Evolutionary conservation across 306 rosid genomes (phyloP).

Genomic region (Vigna hirtella): DNA sequence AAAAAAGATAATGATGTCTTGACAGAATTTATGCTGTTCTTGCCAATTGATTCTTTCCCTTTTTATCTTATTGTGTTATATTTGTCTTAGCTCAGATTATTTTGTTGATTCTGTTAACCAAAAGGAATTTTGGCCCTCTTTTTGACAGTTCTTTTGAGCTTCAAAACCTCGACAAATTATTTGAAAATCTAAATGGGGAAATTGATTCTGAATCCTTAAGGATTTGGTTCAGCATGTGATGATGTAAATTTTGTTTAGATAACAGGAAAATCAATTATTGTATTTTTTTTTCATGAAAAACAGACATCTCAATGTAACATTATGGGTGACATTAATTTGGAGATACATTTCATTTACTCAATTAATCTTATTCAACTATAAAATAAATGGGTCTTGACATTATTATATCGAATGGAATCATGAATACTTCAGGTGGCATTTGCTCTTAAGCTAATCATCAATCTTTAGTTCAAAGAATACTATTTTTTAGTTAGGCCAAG

Average conservation of each 20-base stretch:
- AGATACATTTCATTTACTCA: background rate
- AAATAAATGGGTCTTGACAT: background rate
- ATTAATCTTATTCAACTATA: background rate
- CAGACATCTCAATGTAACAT: background rate
- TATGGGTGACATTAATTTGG: background rate
- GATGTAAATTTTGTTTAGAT: background rate
- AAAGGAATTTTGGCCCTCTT: background rate
- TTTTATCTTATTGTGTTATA: background rate
- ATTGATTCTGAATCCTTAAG: slow-evolving; percentile 5
- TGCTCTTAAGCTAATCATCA: background rate
- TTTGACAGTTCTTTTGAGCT: background rate
- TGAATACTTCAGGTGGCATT: background rate
- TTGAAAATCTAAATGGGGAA: slow-evolving; percentile 1
- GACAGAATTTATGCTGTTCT: slow-evolving; percentile 35
- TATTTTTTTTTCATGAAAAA: background rate
- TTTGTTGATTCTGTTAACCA: background rate
- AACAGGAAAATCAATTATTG: background rate
- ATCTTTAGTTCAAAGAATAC: too few relatives aligned
- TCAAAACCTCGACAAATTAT: background rate
- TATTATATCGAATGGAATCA: background rate
- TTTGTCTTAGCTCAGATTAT: slow-evolving; percentile 23
- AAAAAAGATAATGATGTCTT: slow-evolving; percentile 61
- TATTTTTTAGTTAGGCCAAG: too few relatives aligned
- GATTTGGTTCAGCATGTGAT: background rate
- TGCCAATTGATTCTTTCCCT: slow-evolving; percentile 34